These are phyloP conservation scores for Sporisorium iseilematis-ciliati DNA, from an alignment of 1,284 basidiomycete genomes.

Conservation along the genomic window DNA sequence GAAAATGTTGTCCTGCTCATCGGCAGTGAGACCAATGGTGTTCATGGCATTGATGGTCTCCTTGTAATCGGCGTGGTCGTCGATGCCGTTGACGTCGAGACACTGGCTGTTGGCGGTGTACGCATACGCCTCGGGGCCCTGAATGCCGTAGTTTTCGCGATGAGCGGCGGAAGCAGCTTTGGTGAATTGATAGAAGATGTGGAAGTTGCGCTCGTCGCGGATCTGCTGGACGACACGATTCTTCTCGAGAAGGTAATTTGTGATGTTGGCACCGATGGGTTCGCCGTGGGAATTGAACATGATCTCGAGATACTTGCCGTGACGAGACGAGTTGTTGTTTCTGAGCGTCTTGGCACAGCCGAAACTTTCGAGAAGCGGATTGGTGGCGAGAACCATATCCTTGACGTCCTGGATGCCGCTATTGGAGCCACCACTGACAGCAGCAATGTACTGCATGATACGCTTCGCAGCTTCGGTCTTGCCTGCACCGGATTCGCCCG, in stretches of 20 bases:
- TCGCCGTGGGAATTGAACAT: constrained; percentile 96
- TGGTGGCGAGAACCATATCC: constrained; percentile 99
- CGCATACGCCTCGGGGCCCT: constrained; percentile 93
- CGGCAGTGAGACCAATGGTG: constrained; percentile 83
- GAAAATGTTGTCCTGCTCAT: constrained; percentile 93
- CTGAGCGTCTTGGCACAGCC: constrained; percentile 98
- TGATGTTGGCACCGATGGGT: constrained; percentile 97
- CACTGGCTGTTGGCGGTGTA: constrained; percentile 94
- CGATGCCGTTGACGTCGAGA: constrained; percentile 89
- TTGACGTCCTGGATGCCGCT: constrained; percentile 89
- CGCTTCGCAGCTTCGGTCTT: constrained; percentile 71
- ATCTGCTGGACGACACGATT: constrained; percentile 95
- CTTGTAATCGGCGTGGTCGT: constrained; percentile 86
- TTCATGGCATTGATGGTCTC: constrained; percentile 96
- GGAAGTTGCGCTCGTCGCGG: constrained; percentile 95
- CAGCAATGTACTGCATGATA: constrained; percentile 99
- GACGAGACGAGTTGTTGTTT: constrained; percentile 98
- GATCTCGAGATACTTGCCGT: constrained; percentile 99
- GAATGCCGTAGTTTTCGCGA: constrained; percentile 93
- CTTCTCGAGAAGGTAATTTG: constrained; percentile 98
- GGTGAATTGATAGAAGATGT: constrained; percentile 99
- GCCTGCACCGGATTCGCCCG: constrained; percentile 82
- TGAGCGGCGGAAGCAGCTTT: constrained; percentile 91
- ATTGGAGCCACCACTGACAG: constrained; percentile 84
- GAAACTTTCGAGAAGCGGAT: constrained; percentile 96